These are phyloP conservation scores for Acanthamoeba triangularis DNA, from an alignment of 208 protist genomes.

Conservation along the genomic window DNA sequence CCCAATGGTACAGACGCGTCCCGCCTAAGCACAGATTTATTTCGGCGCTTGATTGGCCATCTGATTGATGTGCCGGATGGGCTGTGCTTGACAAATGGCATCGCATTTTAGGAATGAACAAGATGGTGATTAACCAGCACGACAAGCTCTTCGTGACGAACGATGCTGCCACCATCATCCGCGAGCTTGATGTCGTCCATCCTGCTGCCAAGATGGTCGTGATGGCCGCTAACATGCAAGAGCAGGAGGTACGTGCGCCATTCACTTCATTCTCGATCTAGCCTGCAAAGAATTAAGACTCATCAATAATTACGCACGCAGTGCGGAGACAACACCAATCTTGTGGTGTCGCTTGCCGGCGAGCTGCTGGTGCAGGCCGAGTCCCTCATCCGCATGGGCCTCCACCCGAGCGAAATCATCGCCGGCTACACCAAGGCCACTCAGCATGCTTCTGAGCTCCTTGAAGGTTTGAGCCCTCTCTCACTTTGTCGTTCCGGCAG, in stretches of 20 bases:
- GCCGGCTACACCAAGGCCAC: slow-evolving; percentile 98
- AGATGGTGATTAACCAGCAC: slow-evolving; percentile 99
- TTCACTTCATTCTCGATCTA: neutral
- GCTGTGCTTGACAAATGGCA: slow-evolving; percentile 56
- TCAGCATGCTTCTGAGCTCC: slow-evolving; percentile 95
- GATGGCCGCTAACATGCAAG: slow-evolving; percentile 97
- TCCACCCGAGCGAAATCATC: slow-evolving; percentile 99
- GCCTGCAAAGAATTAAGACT: slow-evolving; percentile 25
- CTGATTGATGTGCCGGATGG: slow-evolving; percentile 39
- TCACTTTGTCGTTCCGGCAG: neutral
- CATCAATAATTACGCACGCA: slow-evolving; percentile 43
- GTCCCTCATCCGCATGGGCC: slow-evolving; percentile 96
- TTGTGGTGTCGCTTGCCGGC: slow-evolving; percentile 99
- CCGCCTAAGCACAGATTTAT: neutral
- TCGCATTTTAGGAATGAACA: slow-evolving; percentile 96
- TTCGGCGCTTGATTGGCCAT: neutral
- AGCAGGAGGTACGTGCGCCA: slow-evolving; percentile 15
- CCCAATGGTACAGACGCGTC: slow-evolving; percentile 94
- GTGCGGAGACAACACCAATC: slow-evolving; percentile 99
- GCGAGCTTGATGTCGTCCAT: slow-evolving; percentile 98
- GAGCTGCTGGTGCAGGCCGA: slow-evolving; percentile 99
- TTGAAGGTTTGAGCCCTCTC: slow-evolving; percentile 84
- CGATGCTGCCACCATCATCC: slow-evolving; percentile 99
- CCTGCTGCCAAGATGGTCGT: slow-evolving; percentile 99
- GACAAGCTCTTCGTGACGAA: slow-evolving; percentile 99